Conservation (phyloP, 2,329 filamentous ascomycete species). For the Diaporthe sp. region DNA sequence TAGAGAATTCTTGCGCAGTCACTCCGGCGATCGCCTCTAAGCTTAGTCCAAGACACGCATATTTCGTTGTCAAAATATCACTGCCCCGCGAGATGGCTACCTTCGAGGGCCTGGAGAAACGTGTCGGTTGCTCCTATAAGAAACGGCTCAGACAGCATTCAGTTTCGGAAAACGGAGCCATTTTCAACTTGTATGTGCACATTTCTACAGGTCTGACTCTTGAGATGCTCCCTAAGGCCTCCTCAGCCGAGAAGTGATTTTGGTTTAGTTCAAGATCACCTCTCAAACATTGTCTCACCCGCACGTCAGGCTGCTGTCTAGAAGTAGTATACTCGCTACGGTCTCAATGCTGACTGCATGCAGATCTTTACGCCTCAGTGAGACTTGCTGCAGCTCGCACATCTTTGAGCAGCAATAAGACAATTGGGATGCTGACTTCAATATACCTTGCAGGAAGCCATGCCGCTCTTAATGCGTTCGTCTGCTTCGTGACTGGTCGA, state of each 20-base stretch:
- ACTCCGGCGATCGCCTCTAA: background rate
- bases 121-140: background rate
- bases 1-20: background rate
- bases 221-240: background rate
- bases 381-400: background rate
- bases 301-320: background rate
- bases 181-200: background rate
- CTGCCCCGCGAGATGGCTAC: background rate
- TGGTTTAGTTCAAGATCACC: background rate
- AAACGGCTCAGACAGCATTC: background rate
- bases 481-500: background rate
- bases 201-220: background rate
- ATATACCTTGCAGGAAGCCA: background rate
- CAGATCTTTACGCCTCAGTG: background rate
- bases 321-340: background rate
- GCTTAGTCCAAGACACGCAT: background rate
- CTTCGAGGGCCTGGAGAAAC: background rate
- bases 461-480: background rate
- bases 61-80: background rate
- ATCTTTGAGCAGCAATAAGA: background rate
- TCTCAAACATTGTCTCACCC: background rate
- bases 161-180: background rate
- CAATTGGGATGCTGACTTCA: background rate
- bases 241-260: background rate
- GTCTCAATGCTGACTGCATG: background rate